These are phyloP conservation scores for Typha latifolia DNA, from an alignment of 176 grass and related monocot species.

Conservation along the genomic window DNA sequence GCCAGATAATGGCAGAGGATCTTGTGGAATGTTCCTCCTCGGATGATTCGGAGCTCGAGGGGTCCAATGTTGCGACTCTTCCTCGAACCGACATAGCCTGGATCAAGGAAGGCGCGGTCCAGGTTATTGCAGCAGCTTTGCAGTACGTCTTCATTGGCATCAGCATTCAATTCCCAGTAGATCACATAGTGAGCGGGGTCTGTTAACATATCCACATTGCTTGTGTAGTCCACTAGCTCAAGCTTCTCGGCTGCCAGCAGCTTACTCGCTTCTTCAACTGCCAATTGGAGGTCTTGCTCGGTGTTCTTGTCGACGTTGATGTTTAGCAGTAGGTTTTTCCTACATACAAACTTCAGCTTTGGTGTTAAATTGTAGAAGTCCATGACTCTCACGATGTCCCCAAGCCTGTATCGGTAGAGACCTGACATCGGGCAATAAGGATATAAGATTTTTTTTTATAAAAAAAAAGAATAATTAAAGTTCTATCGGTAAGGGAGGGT, in stretches of 20 bases:
- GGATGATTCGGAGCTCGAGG: slow-evolving; percentile 52
- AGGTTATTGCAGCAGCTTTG: slow-evolving; percentile 69
- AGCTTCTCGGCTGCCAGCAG: slow-evolving; percentile 64
- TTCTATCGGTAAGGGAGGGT: no score
- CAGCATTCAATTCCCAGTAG: slow-evolving; percentile 68
- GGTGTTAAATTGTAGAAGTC: slow-evolving; percentile 84
- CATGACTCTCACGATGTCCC: slow-evolving; percentile 57
- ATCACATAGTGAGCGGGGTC: slow-evolving; percentile 70
- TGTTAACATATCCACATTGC: slow-evolving; percentile 42
- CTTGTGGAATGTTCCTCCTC: slow-evolving; percentile 43
- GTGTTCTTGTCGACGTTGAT: slow-evolving; percentile 98
- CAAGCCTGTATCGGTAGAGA: slow-evolving; percentile 66
- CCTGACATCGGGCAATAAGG: slow-evolving; percentile 25
- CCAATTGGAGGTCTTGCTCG: slow-evolving; percentile 69
- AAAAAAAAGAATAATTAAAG: no score
- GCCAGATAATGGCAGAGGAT: slow-evolving; percentile 50
- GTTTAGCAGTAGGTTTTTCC: slow-evolving; percentile 48
- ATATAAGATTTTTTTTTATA: no score
- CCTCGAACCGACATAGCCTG: slow-evolving; percentile 50
- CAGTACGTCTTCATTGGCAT: slow-evolving; percentile 35
- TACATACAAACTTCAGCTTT: slow-evolving; percentile 73
- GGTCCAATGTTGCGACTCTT: slow-evolving; percentile 27
- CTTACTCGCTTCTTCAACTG: slow-evolving; percentile 40
- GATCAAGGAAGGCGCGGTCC: slow-evolving; percentile 49
- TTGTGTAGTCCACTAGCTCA: slow-evolving; percentile 79